Evolutionary conservation across 2,329 filamentous ascomycete genomes (phyloP), one percentile per base, ranked within the genome.

Genomic region (Thielaviopsis ethacetica): DNA sequence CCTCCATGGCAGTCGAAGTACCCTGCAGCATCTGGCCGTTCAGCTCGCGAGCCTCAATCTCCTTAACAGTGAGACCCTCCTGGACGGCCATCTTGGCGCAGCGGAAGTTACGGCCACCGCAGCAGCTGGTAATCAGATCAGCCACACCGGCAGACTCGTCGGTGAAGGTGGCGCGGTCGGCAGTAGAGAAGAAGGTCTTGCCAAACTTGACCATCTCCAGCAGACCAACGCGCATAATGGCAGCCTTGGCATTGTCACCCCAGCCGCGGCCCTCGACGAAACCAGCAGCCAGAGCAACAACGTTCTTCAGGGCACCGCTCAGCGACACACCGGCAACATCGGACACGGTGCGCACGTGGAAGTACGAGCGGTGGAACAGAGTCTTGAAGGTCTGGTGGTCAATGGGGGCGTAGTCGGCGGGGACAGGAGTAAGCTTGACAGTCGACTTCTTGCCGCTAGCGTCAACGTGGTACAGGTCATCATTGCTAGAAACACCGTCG

Each of bases 161-260:
- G n/a, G 91, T 97, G 70, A 98, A 97, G 0, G 93, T 98, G 60
- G 80, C 82, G 10, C 86, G 81, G 63, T 86, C 80, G 26, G 93
- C 85, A 0, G 86, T 88, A 66, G 91, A 80, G 69, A 97, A 98
- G 76, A 97, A 98, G 66, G 86, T 83, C 71, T 91, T 89, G 64
- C 91, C 91, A 65, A 98, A 98, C 68, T 87, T 86, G 67, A 97
- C 89, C 85, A 96, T 95, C 73, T 98, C 93, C 65, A 96, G 79
- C 53, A 98, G 81, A 7, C 93, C 93, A 21, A 97, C 86, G 50
- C 93, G 87, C 89, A 98, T 97, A 62, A 98, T 85, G 53, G 93
- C 93, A n/a, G 93, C 90, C 75, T 98, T 97, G 64, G 91, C 91
- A 66, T 97, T 98, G 75, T 97, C 91, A 67, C 93, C 93, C 91